Evolutionary conservation across 2,329 filamentous ascomycete species (phyloP).

Genomic region (Tolypocladium nubicola): DNA sequence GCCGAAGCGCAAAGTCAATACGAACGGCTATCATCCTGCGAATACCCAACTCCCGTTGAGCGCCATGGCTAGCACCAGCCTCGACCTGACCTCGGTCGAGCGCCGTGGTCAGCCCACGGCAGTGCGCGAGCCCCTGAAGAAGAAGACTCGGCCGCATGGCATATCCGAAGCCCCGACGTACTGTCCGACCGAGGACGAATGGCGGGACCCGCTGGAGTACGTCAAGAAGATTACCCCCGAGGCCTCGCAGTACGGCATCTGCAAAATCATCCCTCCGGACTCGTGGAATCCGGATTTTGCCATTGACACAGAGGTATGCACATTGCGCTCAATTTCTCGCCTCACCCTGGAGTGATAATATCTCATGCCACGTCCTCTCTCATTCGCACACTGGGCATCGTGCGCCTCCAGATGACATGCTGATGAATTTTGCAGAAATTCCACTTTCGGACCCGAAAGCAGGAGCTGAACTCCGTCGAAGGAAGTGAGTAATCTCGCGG

Average conservation of each 20-base stretch:
- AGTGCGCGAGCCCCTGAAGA: slow-evolving; percentile 65
- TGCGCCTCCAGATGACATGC: background rate
- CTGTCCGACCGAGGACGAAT: slow-evolving; percentile 83
- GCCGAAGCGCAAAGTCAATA: slow-evolving; percentile 41
- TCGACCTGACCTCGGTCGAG: slow-evolving; percentile 86
- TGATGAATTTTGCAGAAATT: slow-evolving; percentile 54
- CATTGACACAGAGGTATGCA: slow-evolving; percentile 80
- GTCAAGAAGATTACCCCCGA: slow-evolving; percentile 86
- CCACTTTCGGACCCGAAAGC: slow-evolving; percentile 90
- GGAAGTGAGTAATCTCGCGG: slow-evolving; percentile 56
- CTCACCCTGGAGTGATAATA: background rate
- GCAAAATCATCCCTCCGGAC: slow-evolving; percentile 91
- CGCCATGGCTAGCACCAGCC: slow-evolving; percentile 46
- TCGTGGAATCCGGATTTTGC: slow-evolving; percentile 92
- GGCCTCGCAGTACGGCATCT: slow-evolving; percentile 78
- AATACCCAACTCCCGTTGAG: slow-evolving; percentile 43
- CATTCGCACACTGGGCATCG: background rate
- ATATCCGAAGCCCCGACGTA: slow-evolving; percentile 87
- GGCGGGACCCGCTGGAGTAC: slow-evolving; percentile 87
- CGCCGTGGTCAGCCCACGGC: slow-evolving; percentile 74
- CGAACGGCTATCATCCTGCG: slow-evolving; percentile 41
- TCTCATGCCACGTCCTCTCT: background rate
- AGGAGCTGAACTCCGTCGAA: slow-evolving; percentile 96
- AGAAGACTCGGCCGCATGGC: slow-evolving; percentile 69
- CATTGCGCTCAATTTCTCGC: slow-evolving; percentile 7